Conservation (phyloP, 2,329 filamentous ascomycete species). For the Colletotrichum shisoi region DNA sequence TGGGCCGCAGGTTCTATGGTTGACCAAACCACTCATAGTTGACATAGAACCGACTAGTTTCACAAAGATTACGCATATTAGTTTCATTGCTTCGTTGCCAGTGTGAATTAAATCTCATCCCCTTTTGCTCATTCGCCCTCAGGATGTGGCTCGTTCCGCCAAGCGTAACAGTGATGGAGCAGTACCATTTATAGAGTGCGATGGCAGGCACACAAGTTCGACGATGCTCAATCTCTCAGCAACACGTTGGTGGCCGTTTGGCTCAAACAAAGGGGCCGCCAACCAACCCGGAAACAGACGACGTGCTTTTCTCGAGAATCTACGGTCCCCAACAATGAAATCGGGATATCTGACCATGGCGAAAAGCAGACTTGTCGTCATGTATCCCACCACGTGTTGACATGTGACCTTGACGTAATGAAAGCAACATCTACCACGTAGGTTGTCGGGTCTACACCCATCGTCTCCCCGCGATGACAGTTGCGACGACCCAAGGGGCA, state of each 20-base stretch:
- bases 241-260: neutral
- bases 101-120: neutral
- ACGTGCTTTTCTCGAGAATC: no score
- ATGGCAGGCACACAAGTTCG: neutral
- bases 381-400: constrained; percentile 7
- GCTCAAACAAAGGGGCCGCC: neutral
- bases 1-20: neutral
- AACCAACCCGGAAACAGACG: no score
- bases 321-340: neutral
- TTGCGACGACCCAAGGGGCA: neutral
- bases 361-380: no score
- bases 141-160: neutral
- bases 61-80: no score
- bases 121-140: neutral
- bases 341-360: neutral
- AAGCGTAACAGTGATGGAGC: neutral
- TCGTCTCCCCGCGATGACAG: neutral
- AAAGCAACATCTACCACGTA: neutral
- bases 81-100: neutral
- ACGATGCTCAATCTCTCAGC: neutral
- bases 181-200: neutral
- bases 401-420: constrained; percentile 31
- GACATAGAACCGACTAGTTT: neutral
- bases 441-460: neutral
- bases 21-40: neutral